phyloP scores from a whole-genome alignment of 139 green algal species.

The Micractinium conductrix region DNA sequence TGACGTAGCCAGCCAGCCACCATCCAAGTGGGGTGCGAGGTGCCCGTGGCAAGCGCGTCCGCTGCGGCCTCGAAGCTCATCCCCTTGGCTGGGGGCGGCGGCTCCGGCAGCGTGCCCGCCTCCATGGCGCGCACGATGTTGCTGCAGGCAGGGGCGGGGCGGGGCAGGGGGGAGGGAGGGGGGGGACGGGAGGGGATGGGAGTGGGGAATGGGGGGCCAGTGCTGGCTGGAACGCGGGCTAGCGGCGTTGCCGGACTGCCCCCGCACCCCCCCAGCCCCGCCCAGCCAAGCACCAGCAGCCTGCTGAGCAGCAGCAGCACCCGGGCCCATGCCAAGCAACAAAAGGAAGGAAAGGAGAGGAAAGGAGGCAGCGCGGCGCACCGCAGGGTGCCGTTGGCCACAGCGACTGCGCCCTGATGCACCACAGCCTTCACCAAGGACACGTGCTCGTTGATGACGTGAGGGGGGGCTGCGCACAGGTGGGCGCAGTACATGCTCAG shows the following conservation, averaged over 20 bases:
- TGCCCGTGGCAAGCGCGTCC: conserved; percentile 42
- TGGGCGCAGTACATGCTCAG: not conserved
- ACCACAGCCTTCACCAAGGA: conserved; percentile 68
- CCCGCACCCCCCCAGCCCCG: too few relatives aligned
- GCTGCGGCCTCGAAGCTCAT: not conserved
- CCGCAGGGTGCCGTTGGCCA: conserved; percentile 72
- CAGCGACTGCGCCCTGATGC: conserved; percentile 36
- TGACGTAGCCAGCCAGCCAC: conserved; percentile 73
- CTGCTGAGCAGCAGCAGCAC: too few relatives aligned
- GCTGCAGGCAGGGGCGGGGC: not conserved
- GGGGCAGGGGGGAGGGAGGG: not conserved
- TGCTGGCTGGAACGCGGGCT: too few relatives aligned
- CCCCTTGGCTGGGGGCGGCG: conserved; percentile 5
- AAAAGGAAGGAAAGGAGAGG: too few relatives aligned
- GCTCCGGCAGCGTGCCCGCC: conserved; percentile 13
- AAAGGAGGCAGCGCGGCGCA: too few relatives aligned
- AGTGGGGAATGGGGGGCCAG: not conserved
- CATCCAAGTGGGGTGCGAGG: conserved; percentile 84
- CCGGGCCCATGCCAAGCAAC: too few relatives aligned
- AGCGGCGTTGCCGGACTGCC: too few relatives aligned
- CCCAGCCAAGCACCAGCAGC: too few relatives aligned
- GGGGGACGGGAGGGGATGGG: not conserved
- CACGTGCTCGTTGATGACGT: conserved; percentile 77
- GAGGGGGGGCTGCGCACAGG: not conserved
- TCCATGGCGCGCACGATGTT: not conserved